These are phyloP conservation scores for Tulasnella sp. DNA, from an alignment of 768 basidiomycete genomes.

Conservation along the genomic window DNA sequence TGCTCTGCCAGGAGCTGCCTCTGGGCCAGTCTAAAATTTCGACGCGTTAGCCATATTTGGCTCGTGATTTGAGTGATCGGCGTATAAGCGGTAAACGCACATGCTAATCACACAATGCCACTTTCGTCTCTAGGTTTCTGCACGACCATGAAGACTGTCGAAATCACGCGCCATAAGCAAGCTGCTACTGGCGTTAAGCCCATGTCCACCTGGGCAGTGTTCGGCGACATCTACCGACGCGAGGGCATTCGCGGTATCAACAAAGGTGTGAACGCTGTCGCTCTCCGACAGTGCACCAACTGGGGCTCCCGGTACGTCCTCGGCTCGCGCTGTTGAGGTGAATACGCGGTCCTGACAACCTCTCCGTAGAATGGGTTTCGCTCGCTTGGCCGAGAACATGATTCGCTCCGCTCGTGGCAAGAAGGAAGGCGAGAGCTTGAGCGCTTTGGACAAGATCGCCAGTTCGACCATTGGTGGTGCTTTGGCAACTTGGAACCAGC, in stretches of 20 bases:
- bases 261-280: constrained; percentile 97
- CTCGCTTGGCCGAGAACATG: constrained; percentile 78
- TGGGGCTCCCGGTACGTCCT: constrained; percentile 78
- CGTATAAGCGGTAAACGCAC: constrained; percentile 7
- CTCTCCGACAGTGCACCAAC: constrained; percentile 87
- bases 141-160: constrained; percentile 99
- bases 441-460: constrained; percentile 80
- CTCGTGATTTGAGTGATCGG: background rate
- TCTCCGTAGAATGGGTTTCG: constrained; percentile 80
- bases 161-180: constrained; percentile 94
- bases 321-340: background rate
- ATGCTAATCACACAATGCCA: constrained; percentile 21
- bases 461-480: constrained; percentile 86
- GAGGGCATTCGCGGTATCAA: constrained; percentile 96
- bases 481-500: constrained; percentile 98
- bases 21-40: background rate
- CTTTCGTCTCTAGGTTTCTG: constrained; percentile 68
- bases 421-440: constrained; percentile 65
- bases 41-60: background rate
- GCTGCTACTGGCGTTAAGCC: constrained; percentile 79
- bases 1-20: background rate
- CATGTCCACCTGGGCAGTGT: constrained; percentile 89
- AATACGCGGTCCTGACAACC: background rate
- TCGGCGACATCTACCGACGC: constrained; percentile 87
- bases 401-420: constrained; percentile 80